A percentile compares a stretch with the other conserved stretches of the same genome.
Conservation (phyloP, 768 basidiomycete genomes). For the Panellus pusillus region DNA sequence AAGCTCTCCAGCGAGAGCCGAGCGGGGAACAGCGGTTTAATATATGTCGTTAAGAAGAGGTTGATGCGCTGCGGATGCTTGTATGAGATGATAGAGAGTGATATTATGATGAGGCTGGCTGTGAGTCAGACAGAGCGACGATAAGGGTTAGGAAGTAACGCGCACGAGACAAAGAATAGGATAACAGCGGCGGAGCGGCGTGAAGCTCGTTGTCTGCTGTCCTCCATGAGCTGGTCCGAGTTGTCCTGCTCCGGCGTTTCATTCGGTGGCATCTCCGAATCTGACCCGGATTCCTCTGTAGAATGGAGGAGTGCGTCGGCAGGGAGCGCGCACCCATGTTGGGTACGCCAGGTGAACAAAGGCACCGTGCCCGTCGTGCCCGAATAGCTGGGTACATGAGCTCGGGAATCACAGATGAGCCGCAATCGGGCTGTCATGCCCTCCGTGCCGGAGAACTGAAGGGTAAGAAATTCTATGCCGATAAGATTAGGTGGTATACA, state of each 20-base stretch:
- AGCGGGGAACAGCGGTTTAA: constrained; percentile 3
- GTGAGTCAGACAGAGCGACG: neutral
- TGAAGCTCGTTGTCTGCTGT: constrained; percentile 5
- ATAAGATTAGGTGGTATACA: neutral
- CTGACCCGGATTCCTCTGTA: neutral
- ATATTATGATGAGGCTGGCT: constrained; percentile 8
- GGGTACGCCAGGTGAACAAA: constrained; percentile 12
- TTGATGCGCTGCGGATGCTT: constrained; percentile 12
- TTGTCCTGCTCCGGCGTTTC: constrained; percentile 10
- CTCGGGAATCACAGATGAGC: constrained; percentile 5
- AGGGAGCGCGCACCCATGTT: constrained; percentile 1
- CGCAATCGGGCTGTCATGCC: neutral
- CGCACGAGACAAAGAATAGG: constrained; percentile 13
- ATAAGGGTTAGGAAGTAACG: no score
- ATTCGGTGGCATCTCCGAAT: neutral
- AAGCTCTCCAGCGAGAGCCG: neutral
- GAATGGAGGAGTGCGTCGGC: neutral
- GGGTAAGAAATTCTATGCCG: neutral
- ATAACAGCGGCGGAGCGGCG: constrained; percentile 15
- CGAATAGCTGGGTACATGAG: neutral
- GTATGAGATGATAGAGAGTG: constrained; percentile 15
- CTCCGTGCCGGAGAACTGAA: neutral
- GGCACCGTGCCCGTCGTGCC: neutral
- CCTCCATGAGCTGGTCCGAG: constrained; percentile 14
- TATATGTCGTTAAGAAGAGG: neutral